These are phyloP conservation scores for Mycena venus DNA, from an alignment of 768 basidiomycete genomes.

Conservation along the genomic window DNA sequence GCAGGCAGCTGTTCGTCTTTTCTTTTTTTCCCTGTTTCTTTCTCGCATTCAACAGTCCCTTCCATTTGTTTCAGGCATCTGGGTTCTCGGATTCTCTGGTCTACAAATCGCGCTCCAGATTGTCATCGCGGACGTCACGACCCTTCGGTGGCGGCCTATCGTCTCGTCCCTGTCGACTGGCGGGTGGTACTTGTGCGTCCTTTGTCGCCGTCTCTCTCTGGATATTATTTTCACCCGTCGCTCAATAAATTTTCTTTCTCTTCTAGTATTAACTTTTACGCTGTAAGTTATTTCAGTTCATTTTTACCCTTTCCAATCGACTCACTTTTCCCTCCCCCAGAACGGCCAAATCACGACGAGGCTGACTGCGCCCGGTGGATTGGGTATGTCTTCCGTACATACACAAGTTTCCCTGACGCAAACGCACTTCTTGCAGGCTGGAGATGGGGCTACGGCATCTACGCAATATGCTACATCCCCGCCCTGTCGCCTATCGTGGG, in stretches of 20 bases:
- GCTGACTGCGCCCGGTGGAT: conserved; percentile 50
- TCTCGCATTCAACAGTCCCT: neutral
- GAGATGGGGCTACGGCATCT: conserved; percentile 52
- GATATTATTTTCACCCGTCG: conserved; percentile 52
- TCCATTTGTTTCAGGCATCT: conserved; percentile 30
- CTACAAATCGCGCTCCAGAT: conserved; percentile 62
- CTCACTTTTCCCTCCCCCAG: conserved; percentile 53
- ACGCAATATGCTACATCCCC: conserved; percentile 38
- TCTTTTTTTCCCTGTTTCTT: neutral
- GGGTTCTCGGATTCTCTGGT: conserved; percentile 46
- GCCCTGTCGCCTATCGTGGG: conserved; percentile 13
- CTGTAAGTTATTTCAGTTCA: conserved; percentile 37
- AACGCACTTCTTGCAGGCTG: conserved; percentile 49
- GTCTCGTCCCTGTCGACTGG: conserved; percentile 45
- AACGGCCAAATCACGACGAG: conserved; percentile 53
- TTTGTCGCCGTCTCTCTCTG: conserved; percentile 49
- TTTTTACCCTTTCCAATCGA: conserved; percentile 52
- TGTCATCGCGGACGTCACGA: conserved; percentile 57
- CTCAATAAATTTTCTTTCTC: too few species aligned
- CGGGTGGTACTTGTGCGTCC: conserved; percentile 37
- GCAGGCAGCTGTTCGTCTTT: conserved; percentile 44
- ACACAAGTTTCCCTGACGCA: neutral
- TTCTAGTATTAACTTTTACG: conserved; percentile 49
- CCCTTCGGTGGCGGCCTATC: conserved; percentile 53
- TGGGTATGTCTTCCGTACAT: conserved; percentile 37